Evolutionary conservation across 2,329 filamentous ascomycete genomes (phyloP).

Genomic region (Cephalotrichum gorgonifer): DNA sequence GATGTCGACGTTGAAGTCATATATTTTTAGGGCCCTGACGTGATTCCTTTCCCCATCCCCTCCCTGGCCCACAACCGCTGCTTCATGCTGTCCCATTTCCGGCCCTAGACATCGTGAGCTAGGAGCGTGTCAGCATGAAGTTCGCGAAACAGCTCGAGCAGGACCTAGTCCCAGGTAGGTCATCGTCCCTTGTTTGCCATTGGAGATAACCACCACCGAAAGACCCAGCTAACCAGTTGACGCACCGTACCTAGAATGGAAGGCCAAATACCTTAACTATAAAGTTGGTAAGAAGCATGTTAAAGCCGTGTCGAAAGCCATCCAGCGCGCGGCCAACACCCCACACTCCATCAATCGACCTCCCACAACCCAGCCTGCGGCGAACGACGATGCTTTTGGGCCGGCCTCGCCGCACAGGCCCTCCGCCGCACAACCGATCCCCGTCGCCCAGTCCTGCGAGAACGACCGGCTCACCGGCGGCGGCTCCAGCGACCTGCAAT

Average conservation of each 20-base stretch:
- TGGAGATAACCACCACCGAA: not conserved
- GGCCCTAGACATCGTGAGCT: too few relatives aligned
- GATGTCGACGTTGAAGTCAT: too few relatives aligned
- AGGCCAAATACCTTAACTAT: conserved; percentile 88
- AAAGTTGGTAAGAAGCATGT: conserved; percentile 92
- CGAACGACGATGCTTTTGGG: not conserved
- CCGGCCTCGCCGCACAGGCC: not conserved
- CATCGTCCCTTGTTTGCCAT: conserved; percentile 2
- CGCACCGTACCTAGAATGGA: conserved; percentile 59
- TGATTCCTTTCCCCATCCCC: too few relatives aligned
- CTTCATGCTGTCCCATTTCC: too few relatives aligned
- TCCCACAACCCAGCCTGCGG: not conserved
- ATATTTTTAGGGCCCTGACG: too few relatives aligned
- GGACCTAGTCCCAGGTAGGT: conserved; percentile 69
- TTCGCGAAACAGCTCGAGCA: conserved; percentile 73
- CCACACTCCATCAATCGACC: conserved; percentile 20
- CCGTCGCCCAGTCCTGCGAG: conserved; percentile 20
- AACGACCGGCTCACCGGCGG: conserved; percentile 27
- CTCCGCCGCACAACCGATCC: not conserved
- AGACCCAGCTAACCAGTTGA: not conserved
- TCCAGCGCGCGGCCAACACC: conserved; percentile 49
- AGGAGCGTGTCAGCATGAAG: conserved; percentile 56
- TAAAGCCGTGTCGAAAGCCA: conserved; percentile 68
- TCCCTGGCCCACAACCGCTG: too few relatives aligned
- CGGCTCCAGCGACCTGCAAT: conserved; percentile 28